phyloP scores from a whole-genome alignment of 768 basidiomycete genomes.

The Suillus weaverae region DNA sequence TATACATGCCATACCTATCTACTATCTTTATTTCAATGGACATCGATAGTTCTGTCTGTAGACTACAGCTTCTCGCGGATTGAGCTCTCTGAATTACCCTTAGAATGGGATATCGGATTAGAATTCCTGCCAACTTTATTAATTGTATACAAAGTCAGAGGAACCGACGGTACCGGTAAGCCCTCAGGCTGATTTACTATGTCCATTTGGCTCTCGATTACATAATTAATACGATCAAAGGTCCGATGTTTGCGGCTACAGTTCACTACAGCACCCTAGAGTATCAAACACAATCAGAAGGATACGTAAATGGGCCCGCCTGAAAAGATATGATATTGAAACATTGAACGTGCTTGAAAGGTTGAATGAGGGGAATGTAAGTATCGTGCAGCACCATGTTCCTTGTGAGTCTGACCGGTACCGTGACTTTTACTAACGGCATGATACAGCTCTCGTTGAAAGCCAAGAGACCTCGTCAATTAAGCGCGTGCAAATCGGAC shows the following conservation, averaged over 20 bases:
- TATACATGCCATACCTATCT: conserved; percentile 25
- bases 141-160: too few species aligned
- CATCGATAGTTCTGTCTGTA: conserved; percentile 16
- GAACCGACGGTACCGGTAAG: too few species aligned
- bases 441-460: conserved; percentile 48
- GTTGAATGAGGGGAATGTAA: conserved; percentile 66
- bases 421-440: conserved; percentile 33
- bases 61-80: conserved; percentile 32
- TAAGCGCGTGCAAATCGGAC: conserved; percentile 47
- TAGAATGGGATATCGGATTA: conserved; percentile 26
- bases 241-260: too few species aligned
- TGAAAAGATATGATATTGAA: conserved; percentile 63
- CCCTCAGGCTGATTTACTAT: too few species aligned
- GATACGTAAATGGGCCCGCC: conserved; percentile 52
- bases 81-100: conserved; percentile 7
- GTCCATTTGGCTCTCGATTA: too few species aligned
- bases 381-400: conserved; percentile 38
- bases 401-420: conserved; percentile 26
- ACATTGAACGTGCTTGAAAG: conserved; percentile 44
- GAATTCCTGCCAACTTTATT: too few species aligned
- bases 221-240: too few species aligned
- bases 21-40: conserved; percentile 21
- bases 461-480: conserved; percentile 51
- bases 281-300: conserved; percentile 50
- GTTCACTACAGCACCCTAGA: conserved; percentile 63